Evolutionary conservation across 768 basidiomycete species (phyloP).

Genomic region (Suillus subaureus): DNA sequence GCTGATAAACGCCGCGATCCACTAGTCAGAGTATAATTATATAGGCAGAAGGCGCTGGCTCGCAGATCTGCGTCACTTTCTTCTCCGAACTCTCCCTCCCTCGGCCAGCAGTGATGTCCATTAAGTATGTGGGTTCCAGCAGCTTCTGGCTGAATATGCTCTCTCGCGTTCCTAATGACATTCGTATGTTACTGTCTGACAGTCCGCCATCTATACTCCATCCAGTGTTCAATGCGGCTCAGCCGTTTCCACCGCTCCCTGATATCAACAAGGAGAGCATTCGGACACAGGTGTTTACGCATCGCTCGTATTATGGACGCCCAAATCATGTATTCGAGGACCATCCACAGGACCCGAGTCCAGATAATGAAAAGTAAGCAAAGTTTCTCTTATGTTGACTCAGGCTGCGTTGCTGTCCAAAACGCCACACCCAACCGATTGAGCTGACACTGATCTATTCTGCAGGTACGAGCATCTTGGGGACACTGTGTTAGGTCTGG

Average conservation of each 20-base stretch:
- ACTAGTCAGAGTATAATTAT: neutral
- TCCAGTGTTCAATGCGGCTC: constrained; percentile 33
- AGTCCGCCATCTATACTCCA: constrained; percentile 11
- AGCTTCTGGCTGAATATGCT: constrained; percentile 10
- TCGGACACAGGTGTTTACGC: constrained; percentile 66
- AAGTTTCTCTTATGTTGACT: neutral
- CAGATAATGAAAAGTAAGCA: constrained; percentile 79
- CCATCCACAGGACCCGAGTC: constrained; percentile 66
- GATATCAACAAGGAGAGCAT: constrained; percentile 49
- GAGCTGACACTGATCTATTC: neutral
- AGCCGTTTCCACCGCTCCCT: constrained; percentile 59
- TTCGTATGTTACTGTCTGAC: constrained; percentile 12
- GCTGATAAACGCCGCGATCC: neutral
- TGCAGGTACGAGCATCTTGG: constrained; percentile 75
- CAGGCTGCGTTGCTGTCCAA: neutral
- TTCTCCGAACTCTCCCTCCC: neutral
- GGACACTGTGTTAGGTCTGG: constrained; percentile 69
- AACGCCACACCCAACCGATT: neutral
- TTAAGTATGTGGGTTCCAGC: constrained; percentile 8
- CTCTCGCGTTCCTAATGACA: constrained; percentile 3
- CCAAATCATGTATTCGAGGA: constrained; percentile 81
- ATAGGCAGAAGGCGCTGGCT: neutral
- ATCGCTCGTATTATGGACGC: constrained; percentile 69
- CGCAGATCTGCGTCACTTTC: neutral
- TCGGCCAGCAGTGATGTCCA: neutral